phyloP scores from a whole-genome alignment of 2,329 filamentous ascomycete species.

The Bisporella sp. region DNA sequence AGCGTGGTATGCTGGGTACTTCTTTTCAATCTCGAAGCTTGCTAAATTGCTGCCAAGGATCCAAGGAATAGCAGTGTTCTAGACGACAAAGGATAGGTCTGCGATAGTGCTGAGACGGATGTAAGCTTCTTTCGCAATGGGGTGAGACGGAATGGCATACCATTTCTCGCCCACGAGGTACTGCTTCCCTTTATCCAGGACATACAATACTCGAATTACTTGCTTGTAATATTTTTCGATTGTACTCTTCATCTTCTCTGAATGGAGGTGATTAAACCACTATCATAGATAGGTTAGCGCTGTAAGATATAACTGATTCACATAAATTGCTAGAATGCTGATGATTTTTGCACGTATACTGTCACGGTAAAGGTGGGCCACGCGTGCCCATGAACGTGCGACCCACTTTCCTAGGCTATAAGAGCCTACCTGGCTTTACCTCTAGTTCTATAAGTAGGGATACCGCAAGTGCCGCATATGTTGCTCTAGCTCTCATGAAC shows the following conservation, averaged over 20 bases:
- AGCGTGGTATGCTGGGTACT: conserved; percentile 14
- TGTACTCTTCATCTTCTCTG: conserved; percentile 35
- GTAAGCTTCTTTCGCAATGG: background rate
- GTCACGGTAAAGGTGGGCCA: no score
- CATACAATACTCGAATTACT: conserved; percentile 23
- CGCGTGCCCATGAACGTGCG: background rate
- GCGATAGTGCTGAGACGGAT: conserved; percentile 26
- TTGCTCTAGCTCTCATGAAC: no score
- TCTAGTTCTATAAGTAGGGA: no score
- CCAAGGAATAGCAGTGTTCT: conserved; percentile 6
- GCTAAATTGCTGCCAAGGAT: conserved; percentile 3
- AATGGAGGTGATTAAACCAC: conserved; percentile 28
- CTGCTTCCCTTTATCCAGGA: conserved; percentile 28
- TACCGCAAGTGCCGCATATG: no score
- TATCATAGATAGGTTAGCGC: no score
- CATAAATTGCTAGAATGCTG: no score
- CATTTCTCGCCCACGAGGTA: conserved; percentile 33
- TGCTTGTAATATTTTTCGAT: conserved; percentile 37
- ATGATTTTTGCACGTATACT: no score
- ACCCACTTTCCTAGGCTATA: no score
- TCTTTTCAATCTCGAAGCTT: conserved; percentile 14
- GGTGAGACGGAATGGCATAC: conserved; percentile 1
- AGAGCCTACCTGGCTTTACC: no score
- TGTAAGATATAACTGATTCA: no score
- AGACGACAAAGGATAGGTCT: conserved; percentile 22